A percentile compares a stretch with the other conserved stretches of the same genome.
Conservation (phyloP, 2,329 filamentous ascomycete species). For the Mycosphaerella arachidis region DNA sequence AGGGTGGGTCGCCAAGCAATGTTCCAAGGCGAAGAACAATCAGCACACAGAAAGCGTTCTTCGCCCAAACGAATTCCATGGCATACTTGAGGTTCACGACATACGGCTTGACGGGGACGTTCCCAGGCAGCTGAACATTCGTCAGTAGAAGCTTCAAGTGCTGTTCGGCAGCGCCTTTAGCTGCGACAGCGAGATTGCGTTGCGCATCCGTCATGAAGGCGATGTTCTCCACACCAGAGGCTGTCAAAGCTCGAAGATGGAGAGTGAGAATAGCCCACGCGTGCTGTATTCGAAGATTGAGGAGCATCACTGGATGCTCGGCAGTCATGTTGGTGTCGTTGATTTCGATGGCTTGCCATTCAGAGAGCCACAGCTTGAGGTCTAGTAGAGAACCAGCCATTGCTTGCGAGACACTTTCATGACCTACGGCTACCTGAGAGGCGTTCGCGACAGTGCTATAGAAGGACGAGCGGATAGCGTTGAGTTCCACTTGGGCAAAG, state of each 20-base stretch:
- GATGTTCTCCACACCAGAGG: constrained; percentile 48
- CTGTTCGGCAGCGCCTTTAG: constrained; percentile 48
- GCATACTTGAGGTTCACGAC: constrained; percentile 50
- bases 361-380: constrained; percentile 48
- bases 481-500: constrained; percentile 51
- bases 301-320: constrained; percentile 38
- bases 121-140: constrained; percentile 32
- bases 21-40: constrained; percentile 51
- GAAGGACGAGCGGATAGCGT: constrained; percentile 36
- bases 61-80: constrained; percentile 57
- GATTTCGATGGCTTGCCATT: constrained; percentile 31
- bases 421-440: constrained; percentile 17
- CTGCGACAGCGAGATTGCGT: constrained; percentile 45
- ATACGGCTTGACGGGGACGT: constrained; percentile 35
- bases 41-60: constrained; percentile 55
- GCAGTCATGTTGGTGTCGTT: constrained; percentile 1
- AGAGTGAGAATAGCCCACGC: constrained; percentile 53
- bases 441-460: constrained; percentile 16
- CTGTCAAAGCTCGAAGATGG: constrained; percentile 48
- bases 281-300: constrained; percentile 50
- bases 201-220: constrained; percentile 49
- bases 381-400: constrained; percentile 46
- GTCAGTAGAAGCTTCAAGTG: constrained; percentile 48
- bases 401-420: constrained; percentile 16
- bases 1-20: constrained; percentile 42